Base-by-base conservation (phyloP, 768 basidiomycete genomes). In the Mycena polygramma region DNA sequence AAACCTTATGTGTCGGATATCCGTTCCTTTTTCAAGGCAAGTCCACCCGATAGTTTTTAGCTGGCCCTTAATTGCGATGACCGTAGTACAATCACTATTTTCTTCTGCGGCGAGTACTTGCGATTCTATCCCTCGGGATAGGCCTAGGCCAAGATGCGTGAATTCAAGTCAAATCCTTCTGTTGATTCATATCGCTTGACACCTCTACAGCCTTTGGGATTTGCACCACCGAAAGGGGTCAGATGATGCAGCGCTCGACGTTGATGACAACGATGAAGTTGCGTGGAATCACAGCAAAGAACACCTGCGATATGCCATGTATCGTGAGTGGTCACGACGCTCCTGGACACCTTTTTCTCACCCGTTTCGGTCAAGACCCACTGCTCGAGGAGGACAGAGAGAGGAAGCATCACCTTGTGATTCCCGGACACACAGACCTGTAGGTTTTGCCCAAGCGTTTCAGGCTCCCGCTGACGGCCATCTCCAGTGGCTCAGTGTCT, bases 401-500 rank as follows among this genome's bases (percentile, higher is more conserved):
- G 36, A 68, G 62, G 53, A 72, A 69, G 68, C 69, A 69, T 24
- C 36, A 68, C 30, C 68, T 72, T 48, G 69, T 68, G 71, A 46
- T 72, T 45, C 71, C 71, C 35, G 71, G 71, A 45, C 71, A 72
- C 55, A 72, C 68, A 17, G 68, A 72, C 53, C 51, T 67, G 71
- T 72, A 54, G 37, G 68, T 65, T n/a, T 63, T 45, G 5, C 45
- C 54, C 52, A 20, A 43, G 37, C 43, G 53, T 17, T 54, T 35
- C 60, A 62, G 52, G 35, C 36, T 63, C 49, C 35, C 39, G 62
- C 52, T 63, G 39, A 63, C 52, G 30, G 52, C 35, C 62, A 24
- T 48, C 49, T 45, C 60, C 52, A 63, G 62, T 35, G 62, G 62
- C 45, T 63, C 53, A 54, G 53, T 54, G 30, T 54, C 53, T 52